A percentile compares a stretch with the other conserved stretches of the same genome.
Conservation (phyloP, 495 filamentous ascomycete genomes). For the Ramalina intermedia region DNA sequence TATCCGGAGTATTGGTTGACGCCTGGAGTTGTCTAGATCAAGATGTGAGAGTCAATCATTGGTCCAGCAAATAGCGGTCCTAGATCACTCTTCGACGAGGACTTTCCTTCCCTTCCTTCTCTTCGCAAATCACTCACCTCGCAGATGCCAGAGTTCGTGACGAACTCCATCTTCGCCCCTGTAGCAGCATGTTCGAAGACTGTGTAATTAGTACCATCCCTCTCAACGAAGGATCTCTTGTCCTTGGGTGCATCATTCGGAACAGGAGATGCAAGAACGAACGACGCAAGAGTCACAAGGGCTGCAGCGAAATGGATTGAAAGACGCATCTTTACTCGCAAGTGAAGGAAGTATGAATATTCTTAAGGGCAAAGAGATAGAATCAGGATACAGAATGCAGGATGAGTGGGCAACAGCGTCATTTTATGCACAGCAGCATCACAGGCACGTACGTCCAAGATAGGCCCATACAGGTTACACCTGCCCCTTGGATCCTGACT, state of each 20-base stretch:
- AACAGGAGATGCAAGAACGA: conserved; percentile 17
- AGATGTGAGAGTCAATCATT: too few species aligned
- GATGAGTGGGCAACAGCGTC: too few species aligned
- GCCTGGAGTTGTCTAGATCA: conserved; percentile 27
- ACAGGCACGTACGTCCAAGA: too few species aligned
- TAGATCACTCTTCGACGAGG: too few species aligned
- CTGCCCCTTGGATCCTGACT: too few species aligned
- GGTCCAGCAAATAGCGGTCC: too few species aligned
- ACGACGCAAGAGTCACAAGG: conserved; percentile 10
- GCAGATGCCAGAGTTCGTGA: conserved; percentile 42
- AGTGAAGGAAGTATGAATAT: not conserved
- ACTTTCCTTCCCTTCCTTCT: too few species aligned
- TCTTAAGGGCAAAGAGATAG: too few species aligned
- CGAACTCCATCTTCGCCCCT: conserved; percentile 34
- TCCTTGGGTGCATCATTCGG: conserved; percentile 12
- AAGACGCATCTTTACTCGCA: conserved; percentile 4
- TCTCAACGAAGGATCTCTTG: conserved; percentile 29
- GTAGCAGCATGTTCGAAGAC: conserved; percentile 40
- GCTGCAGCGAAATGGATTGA: conserved; percentile 5
- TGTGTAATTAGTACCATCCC: conserved; percentile 30
- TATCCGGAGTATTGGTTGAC: conserved; percentile 45
- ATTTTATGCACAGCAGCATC: too few species aligned
- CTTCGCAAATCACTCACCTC: conserved; percentile 13
- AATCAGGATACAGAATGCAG: too few species aligned
- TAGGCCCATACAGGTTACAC: too few species aligned